Conservation (phyloP, 2,329 filamentous ascomycete species). For the Pseudogymnoascus sp. region DNA sequence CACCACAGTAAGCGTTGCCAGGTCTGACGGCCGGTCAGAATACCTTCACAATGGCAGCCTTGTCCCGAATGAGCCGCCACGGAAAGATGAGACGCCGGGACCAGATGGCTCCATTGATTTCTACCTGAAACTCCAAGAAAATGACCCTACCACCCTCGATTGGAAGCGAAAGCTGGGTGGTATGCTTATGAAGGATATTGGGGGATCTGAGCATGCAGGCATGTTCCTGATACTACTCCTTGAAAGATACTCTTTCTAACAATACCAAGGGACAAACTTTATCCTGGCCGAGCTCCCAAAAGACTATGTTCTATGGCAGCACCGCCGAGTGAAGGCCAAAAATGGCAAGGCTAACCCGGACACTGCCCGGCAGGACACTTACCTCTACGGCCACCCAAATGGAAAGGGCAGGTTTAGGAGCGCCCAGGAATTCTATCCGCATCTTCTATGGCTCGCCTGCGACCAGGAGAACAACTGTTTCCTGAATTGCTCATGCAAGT, state of each 20-base stretch:
- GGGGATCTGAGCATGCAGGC: conserved; percentile 23
- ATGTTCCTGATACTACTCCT: conserved; percentile 14
- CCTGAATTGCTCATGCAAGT: conserved; percentile 49
- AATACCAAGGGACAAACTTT: conserved; percentile 30
- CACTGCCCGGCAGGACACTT: conserved; percentile 50
- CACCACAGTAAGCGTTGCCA: conserved; percentile 6
- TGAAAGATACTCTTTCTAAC: conserved; percentile 20
- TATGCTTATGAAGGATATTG: conserved; percentile 47
- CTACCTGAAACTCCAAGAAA: conserved; percentile 42
- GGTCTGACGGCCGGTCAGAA: conserved; percentile 25
- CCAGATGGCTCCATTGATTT: conserved; percentile 46
- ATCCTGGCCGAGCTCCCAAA: conserved; percentile 48
- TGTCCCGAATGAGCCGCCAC: conserved; percentile 35
- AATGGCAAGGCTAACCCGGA: conserved; percentile 20
- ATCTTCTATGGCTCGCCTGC: conserved; percentile 48
- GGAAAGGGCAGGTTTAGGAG: conserved; percentile 52
- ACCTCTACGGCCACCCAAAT: conserved; percentile 51
- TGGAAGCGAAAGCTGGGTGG: conserved; percentile 52
- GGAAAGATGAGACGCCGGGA: conserved; percentile 41
- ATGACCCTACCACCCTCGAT: conserved; percentile 47
- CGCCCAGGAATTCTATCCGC: conserved; percentile 52
- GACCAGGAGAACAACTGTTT: conserved; percentile 42
- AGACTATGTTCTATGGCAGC: conserved; percentile 50
- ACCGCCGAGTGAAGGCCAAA: conserved; percentile 31
- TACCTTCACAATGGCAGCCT: conserved; percentile 16